Conservation (phyloP, 2,329 filamentous ascomycete genomes). For the Alternaria burnsii region DNA sequence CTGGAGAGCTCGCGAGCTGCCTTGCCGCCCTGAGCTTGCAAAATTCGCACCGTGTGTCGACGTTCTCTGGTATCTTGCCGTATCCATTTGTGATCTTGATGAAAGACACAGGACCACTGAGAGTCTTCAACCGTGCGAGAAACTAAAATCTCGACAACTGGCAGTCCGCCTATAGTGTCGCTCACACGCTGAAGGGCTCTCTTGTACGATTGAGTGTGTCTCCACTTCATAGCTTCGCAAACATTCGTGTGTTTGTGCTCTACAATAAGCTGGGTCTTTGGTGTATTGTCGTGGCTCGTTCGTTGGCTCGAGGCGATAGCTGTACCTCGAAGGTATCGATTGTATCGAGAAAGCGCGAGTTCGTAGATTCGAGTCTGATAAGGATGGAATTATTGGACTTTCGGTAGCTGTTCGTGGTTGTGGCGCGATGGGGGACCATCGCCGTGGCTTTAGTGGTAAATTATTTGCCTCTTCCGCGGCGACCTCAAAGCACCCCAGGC, state of each 20-base stretch:
- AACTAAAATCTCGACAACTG: background rate
- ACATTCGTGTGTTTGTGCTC: background rate
- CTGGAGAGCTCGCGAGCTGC: fast-evolving
- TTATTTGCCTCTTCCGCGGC: background rate
- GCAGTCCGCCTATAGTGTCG: background rate
- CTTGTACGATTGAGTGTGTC: fast-evolving
- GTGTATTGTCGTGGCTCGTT: background rate
- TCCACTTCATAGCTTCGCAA: background rate
- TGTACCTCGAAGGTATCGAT: background rate
- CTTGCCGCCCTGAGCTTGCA: background rate
- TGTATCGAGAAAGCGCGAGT: background rate
- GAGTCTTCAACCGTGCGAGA: background rate
- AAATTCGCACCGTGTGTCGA: too few relatives aligned
- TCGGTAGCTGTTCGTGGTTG: background rate
- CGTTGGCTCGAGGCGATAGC: background rate
- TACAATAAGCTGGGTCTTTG: background rate
- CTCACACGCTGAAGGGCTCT: background rate
- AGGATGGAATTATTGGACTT: background rate
- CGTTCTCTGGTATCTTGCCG: background rate
- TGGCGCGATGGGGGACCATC: background rate
- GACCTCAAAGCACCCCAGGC: background rate
- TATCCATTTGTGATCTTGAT: too few relatives aligned
- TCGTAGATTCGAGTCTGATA: background rate
- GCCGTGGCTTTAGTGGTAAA: background rate
- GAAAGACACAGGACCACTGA: background rate